phyloP scores from a whole-genome alignment of 2,329 filamentous ascomycete genomes.

The Aspergillus melleus region DNA sequence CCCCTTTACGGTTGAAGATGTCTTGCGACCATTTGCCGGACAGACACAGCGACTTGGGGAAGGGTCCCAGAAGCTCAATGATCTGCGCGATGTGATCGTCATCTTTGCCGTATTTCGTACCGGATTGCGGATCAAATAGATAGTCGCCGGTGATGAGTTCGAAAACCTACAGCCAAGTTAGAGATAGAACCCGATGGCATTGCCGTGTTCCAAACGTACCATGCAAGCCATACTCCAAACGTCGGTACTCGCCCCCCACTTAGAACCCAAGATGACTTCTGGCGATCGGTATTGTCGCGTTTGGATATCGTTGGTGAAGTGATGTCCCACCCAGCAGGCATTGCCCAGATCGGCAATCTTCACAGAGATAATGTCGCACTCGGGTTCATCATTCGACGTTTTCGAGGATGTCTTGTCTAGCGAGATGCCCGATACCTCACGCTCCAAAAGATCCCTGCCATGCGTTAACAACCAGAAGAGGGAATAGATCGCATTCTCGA shows the following conservation, averaged over 20 bases:
- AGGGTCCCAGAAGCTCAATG: slow-evolving; percentile 90
- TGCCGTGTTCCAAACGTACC: slow-evolving; percentile 58
- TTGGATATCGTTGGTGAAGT: slow-evolving; percentile 99
- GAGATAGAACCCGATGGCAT: neutral
- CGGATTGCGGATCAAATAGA: slow-evolving; percentile 95
- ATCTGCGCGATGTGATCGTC: slow-evolving; percentile 99
- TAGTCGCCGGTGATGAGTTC: slow-evolving; percentile 98
- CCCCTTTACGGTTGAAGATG: slow-evolving; percentile 97
- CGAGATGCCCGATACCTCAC: slow-evolving; percentile 92
- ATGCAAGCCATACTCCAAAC: slow-evolving; percentile 99
- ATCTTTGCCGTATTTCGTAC: slow-evolving; percentile 98
- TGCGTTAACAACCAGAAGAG: slow-evolving; percentile 10
- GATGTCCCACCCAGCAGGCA: slow-evolving; percentile 97
- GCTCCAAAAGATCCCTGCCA: slow-evolving; percentile 79
- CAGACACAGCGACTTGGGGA: slow-evolving; percentile 87
- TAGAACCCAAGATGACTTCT: slow-evolving; percentile 92
- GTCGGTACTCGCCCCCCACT: slow-evolving; percentile 99
- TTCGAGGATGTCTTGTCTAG: slow-evolving; percentile 69
- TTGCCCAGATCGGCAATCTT: slow-evolving; percentile 99
- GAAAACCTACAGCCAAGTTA: slow-evolving; percentile 62
- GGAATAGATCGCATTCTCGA: neutral
- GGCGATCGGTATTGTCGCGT: slow-evolving; percentile 96
- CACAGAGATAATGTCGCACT: slow-evolving; percentile 82
- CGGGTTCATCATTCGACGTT: slow-evolving; percentile 28
- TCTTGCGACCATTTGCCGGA: slow-evolving; percentile 97